Conservation (phyloP, 2,329 filamentous ascomycete genomes). For the Xylariaceae sp. region DNA sequence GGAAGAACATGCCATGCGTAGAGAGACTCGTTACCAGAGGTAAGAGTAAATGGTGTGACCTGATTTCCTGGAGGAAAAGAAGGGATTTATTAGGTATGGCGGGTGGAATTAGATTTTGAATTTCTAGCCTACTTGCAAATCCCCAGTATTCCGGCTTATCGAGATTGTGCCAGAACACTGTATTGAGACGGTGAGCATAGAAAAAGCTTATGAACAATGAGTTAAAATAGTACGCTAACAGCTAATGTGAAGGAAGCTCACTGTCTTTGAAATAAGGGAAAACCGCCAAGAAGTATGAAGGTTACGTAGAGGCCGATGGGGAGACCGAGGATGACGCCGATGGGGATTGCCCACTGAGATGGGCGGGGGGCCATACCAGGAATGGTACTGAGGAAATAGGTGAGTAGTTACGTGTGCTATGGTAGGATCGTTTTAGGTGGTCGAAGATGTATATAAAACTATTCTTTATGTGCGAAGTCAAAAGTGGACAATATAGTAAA, state of each 20-base stretch:
- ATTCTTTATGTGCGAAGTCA: neutral
- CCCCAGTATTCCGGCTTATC: slow-evolving; percentile 83
- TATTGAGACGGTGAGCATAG: slow-evolving; percentile 83
- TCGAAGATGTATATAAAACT: no score
- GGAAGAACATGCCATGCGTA: slow-evolving; percentile 94
- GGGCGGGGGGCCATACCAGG: slow-evolving; percentile 44
- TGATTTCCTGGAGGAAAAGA: slow-evolving; percentile 69
- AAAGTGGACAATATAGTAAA: no score
- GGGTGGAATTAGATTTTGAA: slow-evolving; percentile 17
- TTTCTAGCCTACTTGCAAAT: slow-evolving; percentile 72
- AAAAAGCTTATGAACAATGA: slow-evolving; percentile 65
- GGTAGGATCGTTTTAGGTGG: no score
- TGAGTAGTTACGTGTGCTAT: no score
- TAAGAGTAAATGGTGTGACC: slow-evolving; percentile 82
- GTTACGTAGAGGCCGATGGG: slow-evolving; percentile 70
- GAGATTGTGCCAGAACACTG: slow-evolving; percentile 73
- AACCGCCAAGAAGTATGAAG: slow-evolving; percentile 70
- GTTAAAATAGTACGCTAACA: neutral
- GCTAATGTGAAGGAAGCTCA: slow-evolving; percentile 53
- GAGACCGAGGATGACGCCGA: slow-evolving; percentile 61
- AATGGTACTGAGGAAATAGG: no score
- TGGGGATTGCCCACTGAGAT: slow-evolving; percentile 44
- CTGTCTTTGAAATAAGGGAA: slow-evolving; percentile 80
- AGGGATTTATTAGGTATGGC: slow-evolving; percentile 26
- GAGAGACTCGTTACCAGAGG: slow-evolving; percentile 78